Percentiles rank a stretch among this genome's conserved stretches.
phyloP scores from a whole-genome alignment of 2,329 filamentous ascomycete species.

The Cladosporium phlei region DNA sequence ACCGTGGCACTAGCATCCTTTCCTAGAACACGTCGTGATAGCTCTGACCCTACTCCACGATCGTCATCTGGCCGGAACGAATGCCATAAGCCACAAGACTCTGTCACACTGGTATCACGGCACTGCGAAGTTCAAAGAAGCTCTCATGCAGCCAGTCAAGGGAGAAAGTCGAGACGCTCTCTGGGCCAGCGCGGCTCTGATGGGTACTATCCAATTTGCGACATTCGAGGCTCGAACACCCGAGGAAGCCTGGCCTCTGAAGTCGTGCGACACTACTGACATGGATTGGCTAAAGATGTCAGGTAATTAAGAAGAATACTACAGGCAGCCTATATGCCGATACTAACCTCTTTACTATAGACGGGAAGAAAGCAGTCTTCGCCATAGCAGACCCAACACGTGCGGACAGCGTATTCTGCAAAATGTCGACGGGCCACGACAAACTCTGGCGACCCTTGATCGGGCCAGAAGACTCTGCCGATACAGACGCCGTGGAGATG shows the following conservation, averaged over 20 bases:
- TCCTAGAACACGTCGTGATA: slow-evolving; percentile 52
- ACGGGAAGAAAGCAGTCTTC: slow-evolving; percentile 54
- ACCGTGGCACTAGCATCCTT: slow-evolving; percentile 40
- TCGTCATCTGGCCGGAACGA: slow-evolving; percentile 35
- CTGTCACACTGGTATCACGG: slow-evolving; percentile 47
- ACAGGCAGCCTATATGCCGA: too few species aligned
- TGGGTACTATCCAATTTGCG: slow-evolving; percentile 45
- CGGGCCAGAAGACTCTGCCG: slow-evolving; percentile 16
- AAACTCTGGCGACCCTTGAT: slow-evolving; percentile 1
- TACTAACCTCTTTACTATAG: too few species aligned
- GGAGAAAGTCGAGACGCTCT: slow-evolving; percentile 42
- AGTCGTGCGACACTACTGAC: slow-evolving; percentile 38
- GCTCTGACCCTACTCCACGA: slow-evolving; percentile 53
- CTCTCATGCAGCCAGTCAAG: slow-evolving; percentile 36
- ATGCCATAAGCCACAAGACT: slow-evolving; percentile 30
- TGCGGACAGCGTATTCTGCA: slow-evolving; percentile 45
- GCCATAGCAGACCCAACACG: slow-evolving; percentile 46
- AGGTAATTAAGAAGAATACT: too few species aligned
- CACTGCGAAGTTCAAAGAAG: slow-evolving; percentile 45
- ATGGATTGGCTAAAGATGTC: slow-evolving; percentile 57
- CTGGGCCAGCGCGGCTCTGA: slow-evolving; percentile 45
- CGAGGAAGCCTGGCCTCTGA: slow-evolving; percentile 54
- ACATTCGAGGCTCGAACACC: slow-evolving; percentile 41
- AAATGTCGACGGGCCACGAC: slow-evolving; percentile 5
- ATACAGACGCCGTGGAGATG: not conserved